Evolutionary conservation across 148 eudicot genomes (phyloP), one percentile per base, ranked within the genome.

Genomic region (Diospyros kaki): DNA sequence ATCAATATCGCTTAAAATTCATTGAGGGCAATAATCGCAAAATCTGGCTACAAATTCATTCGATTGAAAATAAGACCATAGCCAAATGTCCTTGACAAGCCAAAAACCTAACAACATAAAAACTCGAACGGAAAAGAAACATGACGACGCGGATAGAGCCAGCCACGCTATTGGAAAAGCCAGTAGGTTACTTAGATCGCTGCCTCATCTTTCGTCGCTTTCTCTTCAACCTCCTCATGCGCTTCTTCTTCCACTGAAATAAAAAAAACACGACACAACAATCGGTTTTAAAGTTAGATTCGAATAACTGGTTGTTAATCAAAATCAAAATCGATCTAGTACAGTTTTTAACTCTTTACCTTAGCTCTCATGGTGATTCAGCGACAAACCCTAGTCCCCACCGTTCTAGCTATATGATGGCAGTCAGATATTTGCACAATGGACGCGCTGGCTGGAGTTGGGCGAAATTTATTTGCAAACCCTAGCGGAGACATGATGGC

Each of bases 191-290:
- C 69, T 69, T 69, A 2, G 79, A 77, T 61, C 79, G 69, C 66
- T 70, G 74, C 63, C 79, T 77, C 79, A 69, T 69, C 69, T 77
- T 77, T 77, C 79, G 79, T 44, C 63, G 74, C 62, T 70, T 77
- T 13, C 64, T 52, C 54, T 77, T 69, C 56, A 58, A 10, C 53
- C 63, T 76, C 60, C 63, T 69, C 75, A 69, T 60, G 12, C 79
- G 56, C 58, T 77, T 77, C 72, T 70, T 70, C 73, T 70, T 70
- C 73, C 73, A 70, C 73, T 70, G 39, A 38, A 64, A 41, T 40
- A 51, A 44, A 1, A 38, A 39, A 10, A 53, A 38, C 52, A 48
- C 6, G 53, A 2, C 14, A 52, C 18, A 7, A 39, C 18, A 40
- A 69, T 40, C 44, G 18, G 6, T 1, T 9, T 40, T 54, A 55